These are phyloP conservation scores for Endogone sp. DNA, from an alignment of 192 early-diverging fungal species.

Conservation along the genomic window DNA sequence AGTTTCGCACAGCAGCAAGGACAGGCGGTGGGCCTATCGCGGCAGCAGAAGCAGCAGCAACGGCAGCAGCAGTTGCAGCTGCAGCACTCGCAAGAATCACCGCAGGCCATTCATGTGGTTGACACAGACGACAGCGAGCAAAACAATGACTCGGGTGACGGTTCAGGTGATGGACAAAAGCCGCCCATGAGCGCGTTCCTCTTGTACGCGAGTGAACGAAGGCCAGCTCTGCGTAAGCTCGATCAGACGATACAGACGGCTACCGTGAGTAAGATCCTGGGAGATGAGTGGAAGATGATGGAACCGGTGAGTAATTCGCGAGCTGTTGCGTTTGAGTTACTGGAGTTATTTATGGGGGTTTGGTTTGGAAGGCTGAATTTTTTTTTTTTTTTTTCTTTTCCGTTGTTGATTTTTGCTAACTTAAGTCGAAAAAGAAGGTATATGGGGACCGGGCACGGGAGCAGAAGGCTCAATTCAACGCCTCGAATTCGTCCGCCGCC, in stretches of 20 bases:
- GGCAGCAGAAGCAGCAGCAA: constrained; percentile 11
- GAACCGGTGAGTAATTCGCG: constrained; percentile 31
- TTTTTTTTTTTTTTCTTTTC: no score
- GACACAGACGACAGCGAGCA: constrained; percentile 1
- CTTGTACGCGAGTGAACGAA: constrained; percentile 61
- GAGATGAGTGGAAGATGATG: constrained; percentile 63
- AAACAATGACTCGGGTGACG: neutral
- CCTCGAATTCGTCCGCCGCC: no score
- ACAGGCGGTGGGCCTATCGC: constrained; percentile 10
- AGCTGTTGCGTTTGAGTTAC: no score
- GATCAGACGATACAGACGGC: constrained; percentile 58
- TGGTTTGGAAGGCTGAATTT: no score
- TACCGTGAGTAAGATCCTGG: constrained; percentile 60
- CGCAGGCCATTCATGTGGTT: constrained; percentile 6
- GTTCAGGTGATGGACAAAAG: constrained; percentile 27
- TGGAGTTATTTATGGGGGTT: no score
- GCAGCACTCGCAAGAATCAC: constrained; percentile 10
- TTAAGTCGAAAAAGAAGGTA: no score
- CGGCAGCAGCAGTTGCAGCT: constrained; percentile 17
- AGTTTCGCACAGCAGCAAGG: constrained; percentile 8
- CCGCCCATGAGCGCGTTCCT: constrained; percentile 67
- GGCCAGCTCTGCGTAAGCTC: constrained; percentile 55
- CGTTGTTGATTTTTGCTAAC: no score
- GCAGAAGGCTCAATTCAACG: no score
- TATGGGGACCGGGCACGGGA: no score